Conservation (phyloP, 495 filamentous ascomycete genomes). For the Podospora appendiculata region DNA sequence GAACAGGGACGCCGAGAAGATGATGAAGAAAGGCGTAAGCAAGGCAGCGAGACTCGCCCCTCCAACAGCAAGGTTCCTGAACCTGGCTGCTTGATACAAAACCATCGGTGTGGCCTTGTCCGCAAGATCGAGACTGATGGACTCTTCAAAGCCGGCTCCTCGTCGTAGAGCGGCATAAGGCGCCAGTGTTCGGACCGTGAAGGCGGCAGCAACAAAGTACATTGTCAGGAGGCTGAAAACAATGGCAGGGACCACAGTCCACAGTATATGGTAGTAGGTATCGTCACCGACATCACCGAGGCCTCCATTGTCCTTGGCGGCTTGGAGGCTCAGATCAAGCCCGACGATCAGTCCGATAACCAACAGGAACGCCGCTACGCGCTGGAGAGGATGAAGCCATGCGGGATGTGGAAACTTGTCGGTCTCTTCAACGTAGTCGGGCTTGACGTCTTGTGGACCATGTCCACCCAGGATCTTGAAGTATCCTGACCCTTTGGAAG, state of each 20-base stretch:
- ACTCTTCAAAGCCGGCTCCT: slow-evolving; percentile 7
- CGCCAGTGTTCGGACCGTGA: slow-evolving; percentile 6
- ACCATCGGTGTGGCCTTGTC: slow-evolving; percentile 8
- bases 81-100: slow-evolving; percentile 6
- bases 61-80: slow-evolving; percentile 9
- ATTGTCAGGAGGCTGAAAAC: slow-evolving; percentile 7
- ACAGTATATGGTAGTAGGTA: slow-evolving; percentile 12
- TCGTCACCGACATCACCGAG: slow-evolving; percentile 12
- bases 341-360: slow-evolving; percentile 9
- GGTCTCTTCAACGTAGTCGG: slow-evolving; percentile 4
- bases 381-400: slow-evolving; percentile 8
- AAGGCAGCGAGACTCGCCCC: slow-evolving; percentile 7
- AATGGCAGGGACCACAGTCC: slow-evolving; percentile 15
- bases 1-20: slow-evolving; percentile 11
- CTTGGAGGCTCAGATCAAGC: slow-evolving; percentile 14
- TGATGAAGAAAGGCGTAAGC: slow-evolving; percentile 7
- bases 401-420: slow-evolving; percentile 8
- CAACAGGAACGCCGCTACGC: slow-evolving; percentile 2
- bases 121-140: slow-evolving; percentile 11
- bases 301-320: slow-evolving; percentile 9
- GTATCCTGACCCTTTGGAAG: slow-evolving; percentile 8
- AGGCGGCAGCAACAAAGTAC: slow-evolving; percentile 10
- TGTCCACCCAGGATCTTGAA: slow-evolving; percentile 13
- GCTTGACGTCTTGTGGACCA: neutral
- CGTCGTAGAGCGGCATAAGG: slow-evolving; percentile 10